phyloP scores from a whole-genome alignment of 306 rosid species.

The Begonia peltatifolia region DNA sequence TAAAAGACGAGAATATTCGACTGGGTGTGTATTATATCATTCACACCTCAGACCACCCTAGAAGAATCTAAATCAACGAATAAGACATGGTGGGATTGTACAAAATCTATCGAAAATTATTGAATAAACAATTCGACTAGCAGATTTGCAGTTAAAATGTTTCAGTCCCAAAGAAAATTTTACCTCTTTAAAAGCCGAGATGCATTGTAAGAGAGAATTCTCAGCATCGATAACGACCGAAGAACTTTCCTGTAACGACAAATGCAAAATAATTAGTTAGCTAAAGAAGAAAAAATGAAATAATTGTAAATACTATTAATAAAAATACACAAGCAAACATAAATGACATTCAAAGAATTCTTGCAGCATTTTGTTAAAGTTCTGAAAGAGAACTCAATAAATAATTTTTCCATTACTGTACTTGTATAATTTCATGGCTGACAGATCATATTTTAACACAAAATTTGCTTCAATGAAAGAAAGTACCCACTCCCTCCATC shows the following conservation, averaged over 20 bases:
- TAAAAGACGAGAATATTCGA: too few relatives aligned
- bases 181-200: constrained; percentile 66
- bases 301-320: neutral
- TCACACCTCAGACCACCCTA: too few relatives aligned
- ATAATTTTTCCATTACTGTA: too few relatives aligned
- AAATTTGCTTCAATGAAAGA: neutral
- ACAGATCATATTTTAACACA: neutral
- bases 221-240: constrained; percentile 24
- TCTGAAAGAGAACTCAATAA: too few relatives aligned
- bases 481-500: neutral
- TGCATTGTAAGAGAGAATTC: constrained; percentile 40
- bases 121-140: too few relatives aligned
- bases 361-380: too few relatives aligned
- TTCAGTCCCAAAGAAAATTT: neutral
- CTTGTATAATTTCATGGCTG: too few relatives aligned
- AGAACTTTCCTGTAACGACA: constrained; percentile 28
- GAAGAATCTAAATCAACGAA: too few relatives aligned
- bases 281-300: neutral
- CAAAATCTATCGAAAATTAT: too few relatives aligned
- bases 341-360: neutral
- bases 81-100: too few relatives aligned
- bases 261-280: constrained; percentile 5
- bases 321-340: neutral
- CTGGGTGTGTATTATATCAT: too few relatives aligned
- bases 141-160: too few relatives aligned